A percentile compares a stretch with the other conserved stretches of the same genome.
Conservation (phyloP, 2,329 filamentous ascomycete genomes). For the Xylariaceae sp. region DNA sequence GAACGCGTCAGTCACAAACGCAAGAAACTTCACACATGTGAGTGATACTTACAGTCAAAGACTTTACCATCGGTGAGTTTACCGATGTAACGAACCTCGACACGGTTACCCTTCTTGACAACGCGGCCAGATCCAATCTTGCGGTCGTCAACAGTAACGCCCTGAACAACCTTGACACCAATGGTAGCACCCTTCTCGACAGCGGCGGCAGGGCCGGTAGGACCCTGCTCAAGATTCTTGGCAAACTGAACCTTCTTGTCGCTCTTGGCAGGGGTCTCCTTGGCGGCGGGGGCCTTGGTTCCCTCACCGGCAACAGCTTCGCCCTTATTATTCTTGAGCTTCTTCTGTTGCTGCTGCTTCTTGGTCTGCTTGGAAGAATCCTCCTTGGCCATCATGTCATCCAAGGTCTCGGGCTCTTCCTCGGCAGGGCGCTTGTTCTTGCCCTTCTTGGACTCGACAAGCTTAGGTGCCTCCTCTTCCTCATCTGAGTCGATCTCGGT, state of each 20-base stretch:
- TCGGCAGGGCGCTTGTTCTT: conserved; percentile 95
- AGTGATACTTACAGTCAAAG: conserved; percentile 70
- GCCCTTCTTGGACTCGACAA: conserved; percentile 58
- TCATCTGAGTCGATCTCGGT: conserved; percentile 77
- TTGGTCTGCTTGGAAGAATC: conserved; percentile 73
- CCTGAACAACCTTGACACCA: conserved; percentile 74
- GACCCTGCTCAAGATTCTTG: conserved; percentile 97
- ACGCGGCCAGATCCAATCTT: conserved; percentile 79
- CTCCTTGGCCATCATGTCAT: conserved; percentile 78
- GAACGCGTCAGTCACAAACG: conserved; percentile 6
- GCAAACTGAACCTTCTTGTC: conserved; percentile 99
- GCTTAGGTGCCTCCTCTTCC: conserved; percentile 64
- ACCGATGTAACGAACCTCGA: conserved; percentile 96
- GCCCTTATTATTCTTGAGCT: conserved; percentile 97
- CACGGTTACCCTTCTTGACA: conserved; percentile 83
- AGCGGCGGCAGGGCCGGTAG: conserved; percentile 61
- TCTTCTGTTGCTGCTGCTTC: conserved; percentile 79
- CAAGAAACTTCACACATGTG: background rate
- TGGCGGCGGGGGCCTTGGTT: conserved; percentile 52
- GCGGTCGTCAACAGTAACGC: conserved; percentile 92
- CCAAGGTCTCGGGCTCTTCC: conserved; percentile 62
- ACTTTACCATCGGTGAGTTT: conserved; percentile 93
- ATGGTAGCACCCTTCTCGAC: conserved; percentile 51
- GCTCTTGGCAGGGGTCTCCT: conserved; percentile 43
- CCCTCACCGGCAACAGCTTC: conserved; percentile 65